Conservation (phyloP, 2,329 filamentous ascomycete species). For the Diplodia intermedia region DNA sequence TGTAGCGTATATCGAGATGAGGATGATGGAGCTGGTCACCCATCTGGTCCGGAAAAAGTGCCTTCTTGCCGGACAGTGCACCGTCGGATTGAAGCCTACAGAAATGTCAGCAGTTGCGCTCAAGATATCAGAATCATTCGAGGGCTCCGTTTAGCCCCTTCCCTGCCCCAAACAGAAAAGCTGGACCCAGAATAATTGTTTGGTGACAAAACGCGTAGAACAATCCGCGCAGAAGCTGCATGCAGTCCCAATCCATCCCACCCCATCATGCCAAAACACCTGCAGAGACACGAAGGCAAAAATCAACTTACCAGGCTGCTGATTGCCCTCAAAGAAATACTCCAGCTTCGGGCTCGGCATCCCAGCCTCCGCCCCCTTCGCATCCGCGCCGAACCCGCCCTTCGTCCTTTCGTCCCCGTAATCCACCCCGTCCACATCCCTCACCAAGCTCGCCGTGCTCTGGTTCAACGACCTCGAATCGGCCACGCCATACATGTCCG, state of each 20-base stretch:
- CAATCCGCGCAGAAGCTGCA: not conserved
- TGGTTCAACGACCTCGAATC: not conserved
- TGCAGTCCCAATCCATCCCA: not conserved
- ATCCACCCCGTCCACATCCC: not conserved
- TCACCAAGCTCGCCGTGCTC: conserved; percentile 16
- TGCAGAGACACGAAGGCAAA: not conserved
- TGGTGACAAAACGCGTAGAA: not conserved
- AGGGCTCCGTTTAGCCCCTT: too few species aligned
- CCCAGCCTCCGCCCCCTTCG: not conserved
- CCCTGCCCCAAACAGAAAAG: not conserved
- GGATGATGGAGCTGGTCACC: conserved; percentile 40
- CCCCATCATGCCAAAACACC: not conserved
- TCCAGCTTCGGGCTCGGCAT: conserved; percentile 4
- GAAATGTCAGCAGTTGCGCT: not conserved
- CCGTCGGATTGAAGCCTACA: conserved; percentile 44
- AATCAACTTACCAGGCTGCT: conserved; percentile 13
- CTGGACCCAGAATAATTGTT: not conserved
- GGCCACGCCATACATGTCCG: conserved; percentile 10
- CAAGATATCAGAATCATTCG: not conserved
- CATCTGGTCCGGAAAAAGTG: conserved; percentile 46
- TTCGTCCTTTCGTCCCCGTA: conserved; percentile 7
- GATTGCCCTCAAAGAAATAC: conserved; percentile 24
- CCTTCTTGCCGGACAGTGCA: conserved; percentile 47
- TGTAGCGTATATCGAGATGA: conserved; percentile 67
- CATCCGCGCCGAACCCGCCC: not conserved